Evolutionary conservation across 176 grass and related monocot species (phyloP).

Genomic region (Oryza meridionalis): DNA sequence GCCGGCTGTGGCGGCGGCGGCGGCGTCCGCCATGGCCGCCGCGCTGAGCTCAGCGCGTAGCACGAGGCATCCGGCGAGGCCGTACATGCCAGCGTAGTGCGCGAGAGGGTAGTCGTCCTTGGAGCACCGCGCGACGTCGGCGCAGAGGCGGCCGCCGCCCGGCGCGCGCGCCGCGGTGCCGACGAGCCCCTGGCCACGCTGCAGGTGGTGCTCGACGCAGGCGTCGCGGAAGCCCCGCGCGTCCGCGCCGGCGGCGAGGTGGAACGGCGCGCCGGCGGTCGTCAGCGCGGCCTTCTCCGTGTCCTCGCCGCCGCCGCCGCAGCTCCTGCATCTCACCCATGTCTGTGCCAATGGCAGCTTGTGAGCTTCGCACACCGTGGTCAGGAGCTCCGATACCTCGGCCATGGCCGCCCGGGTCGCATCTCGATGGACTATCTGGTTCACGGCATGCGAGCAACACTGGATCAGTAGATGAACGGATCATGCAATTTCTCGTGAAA

Average conservation of each 20-base stretch:
- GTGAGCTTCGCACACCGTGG: slow-evolving; percentile 56
- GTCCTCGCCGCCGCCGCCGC: slow-evolving; percentile 29
- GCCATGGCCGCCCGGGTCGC: slow-evolving; percentile 51
- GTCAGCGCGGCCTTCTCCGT: slow-evolving; percentile 54
- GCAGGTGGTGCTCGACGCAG: slow-evolving; percentile 86
- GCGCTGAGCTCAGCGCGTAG: slow-evolving; percentile 29
- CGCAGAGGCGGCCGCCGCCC: slow-evolving; percentile 51
- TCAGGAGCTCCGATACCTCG: slow-evolving; percentile 58
- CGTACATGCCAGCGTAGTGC: slow-evolving; percentile 77
- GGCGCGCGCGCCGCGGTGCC: slow-evolving; percentile 34
- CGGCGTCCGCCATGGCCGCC: slow-evolving; percentile 12
- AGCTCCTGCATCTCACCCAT: slow-evolving; percentile 69
- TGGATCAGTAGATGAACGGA: background rate
- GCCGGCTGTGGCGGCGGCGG: background rate
- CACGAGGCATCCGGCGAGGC: slow-evolving; percentile 63
- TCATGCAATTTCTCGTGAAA: background rate
- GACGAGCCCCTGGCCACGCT: slow-evolving; percentile 66
- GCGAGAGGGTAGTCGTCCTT: slow-evolving; percentile 83
- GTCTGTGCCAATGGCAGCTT: slow-evolving; percentile 76
- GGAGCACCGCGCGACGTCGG: slow-evolving; percentile 62
- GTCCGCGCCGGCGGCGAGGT: slow-evolving; percentile 40
- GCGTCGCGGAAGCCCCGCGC: slow-evolving; percentile 64
- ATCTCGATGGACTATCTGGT: slow-evolving; percentile 57
- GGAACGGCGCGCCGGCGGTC: slow-evolving; percentile 56
- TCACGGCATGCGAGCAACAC: background rate